A percentile compares a stretch with the other conserved stretches of the same genome.
Conservation (phyloP, 2,329 filamentous ascomycete species). For the Cordyceps sp. region DNA sequence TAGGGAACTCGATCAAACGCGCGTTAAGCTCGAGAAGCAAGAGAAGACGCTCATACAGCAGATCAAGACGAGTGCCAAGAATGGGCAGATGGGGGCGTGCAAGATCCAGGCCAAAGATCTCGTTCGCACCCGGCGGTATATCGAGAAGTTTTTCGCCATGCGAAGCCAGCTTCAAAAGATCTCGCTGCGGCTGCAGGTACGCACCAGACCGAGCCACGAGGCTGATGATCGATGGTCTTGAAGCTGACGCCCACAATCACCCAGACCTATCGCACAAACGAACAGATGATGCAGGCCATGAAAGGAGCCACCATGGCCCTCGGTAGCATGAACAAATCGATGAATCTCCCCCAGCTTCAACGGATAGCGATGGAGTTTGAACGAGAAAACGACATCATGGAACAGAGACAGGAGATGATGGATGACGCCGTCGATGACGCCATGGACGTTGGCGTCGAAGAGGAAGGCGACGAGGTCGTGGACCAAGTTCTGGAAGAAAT, state of each 20-base stretch:
- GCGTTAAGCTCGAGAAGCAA: slow-evolving; percentile 92
- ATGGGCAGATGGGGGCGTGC: slow-evolving; percentile 94
- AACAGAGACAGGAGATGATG: slow-evolving; percentile 99
- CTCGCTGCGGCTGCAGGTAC: slow-evolving; percentile 83
- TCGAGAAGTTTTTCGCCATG: slow-evolving; percentile 98
- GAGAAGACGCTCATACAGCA: slow-evolving; percentile 93
- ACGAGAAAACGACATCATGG: slow-evolving; percentile 98
- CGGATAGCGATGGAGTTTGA: slow-evolving; percentile 99
- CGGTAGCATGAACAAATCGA: slow-evolving; percentile 92
- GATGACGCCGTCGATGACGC: slow-evolving; percentile 96
- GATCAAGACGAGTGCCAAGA: slow-evolving; percentile 97
- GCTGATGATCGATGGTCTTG: no score
- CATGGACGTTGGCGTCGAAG: slow-evolving; percentile 77
- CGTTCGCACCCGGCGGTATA: slow-evolving; percentile 80
- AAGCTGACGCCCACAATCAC: slow-evolving; percentile 4
- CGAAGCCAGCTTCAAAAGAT: slow-evolving; percentile 93
- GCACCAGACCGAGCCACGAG: no score
- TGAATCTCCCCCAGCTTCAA: slow-evolving; percentile 92
- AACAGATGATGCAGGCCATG: slow-evolving; percentile 99
- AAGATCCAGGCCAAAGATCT: slow-evolving; percentile 98
- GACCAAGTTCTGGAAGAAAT: slow-evolving; percentile 96
- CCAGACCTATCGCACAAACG: slow-evolving; percentile 91
- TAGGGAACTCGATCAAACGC: slow-evolving; percentile 84
- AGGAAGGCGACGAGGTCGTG: slow-evolving; percentile 92
- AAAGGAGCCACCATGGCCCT: slow-evolving; percentile 88